A percentile compares a stretch with the other conserved stretches of the same genome.
Conservation (phyloP, 2,329 filamentous ascomycete genomes). For the Claviceps paspali region DNA sequence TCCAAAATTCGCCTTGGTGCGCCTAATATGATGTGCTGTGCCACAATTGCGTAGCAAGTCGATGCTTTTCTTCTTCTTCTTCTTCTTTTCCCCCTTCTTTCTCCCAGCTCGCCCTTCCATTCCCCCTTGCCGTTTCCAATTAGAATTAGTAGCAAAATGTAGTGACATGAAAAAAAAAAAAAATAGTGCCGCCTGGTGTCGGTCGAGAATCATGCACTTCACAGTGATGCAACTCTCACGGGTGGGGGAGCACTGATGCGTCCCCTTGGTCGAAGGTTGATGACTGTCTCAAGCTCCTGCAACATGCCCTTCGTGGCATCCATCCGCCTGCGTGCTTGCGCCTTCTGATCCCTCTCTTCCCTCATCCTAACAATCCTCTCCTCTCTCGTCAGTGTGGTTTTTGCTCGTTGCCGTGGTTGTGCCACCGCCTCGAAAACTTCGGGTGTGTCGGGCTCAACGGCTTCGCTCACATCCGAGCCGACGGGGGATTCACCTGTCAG, state of each 20-base stretch:
- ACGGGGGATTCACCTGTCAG: constrained; percentile 56
- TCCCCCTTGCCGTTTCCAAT: too few species aligned
- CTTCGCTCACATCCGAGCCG: constrained; percentile 34
- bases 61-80: not conserved
- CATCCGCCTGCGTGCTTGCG: constrained; percentile 53
- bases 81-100: too few species aligned
- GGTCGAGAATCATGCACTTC: not conserved
- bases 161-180: not conserved
- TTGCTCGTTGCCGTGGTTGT: constrained; percentile 39
- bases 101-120: too few species aligned
- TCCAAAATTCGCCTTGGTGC: not conserved
- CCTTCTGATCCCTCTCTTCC: constrained; percentile 67
- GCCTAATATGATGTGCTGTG: constrained; percentile 1
- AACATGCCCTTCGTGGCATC: constrained; percentile 84
- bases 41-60: not conserved
- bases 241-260: constrained; percentile 21
- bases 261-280: constrained; percentile 37
- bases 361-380: constrained; percentile 79
- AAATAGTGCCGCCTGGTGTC: not conserved
- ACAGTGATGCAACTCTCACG: constrained; percentile 26
- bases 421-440: constrained; percentile 90
- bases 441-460: constrained; percentile 49
- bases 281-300: constrained; percentile 80
- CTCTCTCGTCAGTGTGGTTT: constrained; percentile 61
- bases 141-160: too few species aligned